These are phyloP conservation scores for Trichocladium antarcticum DNA, from an alignment of 495 filamentous ascomycete genomes.

Conservation along the genomic window DNA sequence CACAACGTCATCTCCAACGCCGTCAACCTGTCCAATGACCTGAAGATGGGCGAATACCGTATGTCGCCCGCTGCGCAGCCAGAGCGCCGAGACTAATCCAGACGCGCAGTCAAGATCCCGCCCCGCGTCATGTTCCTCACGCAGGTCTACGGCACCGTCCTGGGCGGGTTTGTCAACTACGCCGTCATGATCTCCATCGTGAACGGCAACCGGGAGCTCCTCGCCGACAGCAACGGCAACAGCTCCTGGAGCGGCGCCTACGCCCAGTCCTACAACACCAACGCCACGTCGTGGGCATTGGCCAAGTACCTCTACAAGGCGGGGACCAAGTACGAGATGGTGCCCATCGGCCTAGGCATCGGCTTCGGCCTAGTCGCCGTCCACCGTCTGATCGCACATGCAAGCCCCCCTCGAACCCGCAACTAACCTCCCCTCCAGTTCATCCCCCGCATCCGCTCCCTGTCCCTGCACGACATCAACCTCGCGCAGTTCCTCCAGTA, in stretches of 20 bases:
- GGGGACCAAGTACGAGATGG: constrained; percentile 29
- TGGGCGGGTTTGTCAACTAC: constrained; percentile 36
- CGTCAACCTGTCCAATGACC: constrained; percentile 22
- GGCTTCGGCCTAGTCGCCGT: constrained; percentile 31
- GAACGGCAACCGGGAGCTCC: constrained; percentile 20
- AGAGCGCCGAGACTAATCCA: constrained; percentile 3
- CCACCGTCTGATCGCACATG: constrained; percentile 33
- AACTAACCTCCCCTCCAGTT: constrained; percentile 17
- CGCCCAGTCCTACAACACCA: constrained; percentile 32
- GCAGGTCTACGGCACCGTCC: constrained; percentile 33
- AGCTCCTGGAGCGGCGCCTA: constrained; percentile 28
- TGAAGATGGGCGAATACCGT: constrained; percentile 29
- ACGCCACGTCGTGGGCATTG: constrained; percentile 33
- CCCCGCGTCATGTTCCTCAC: constrained; percentile 33
- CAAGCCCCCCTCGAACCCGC: constrained; percentile 21
- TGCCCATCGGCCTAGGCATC: constrained; percentile 38
- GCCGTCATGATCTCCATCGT: constrained; percentile 33
- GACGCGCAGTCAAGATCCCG: constrained; percentile 32
- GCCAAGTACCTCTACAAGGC: constrained; percentile 32
- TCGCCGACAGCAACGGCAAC: constrained; percentile 28
- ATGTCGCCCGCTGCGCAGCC: neutral
- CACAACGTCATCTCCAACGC: constrained; percentile 18
- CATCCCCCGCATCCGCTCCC: constrained; percentile 30
- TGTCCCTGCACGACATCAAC: constrained; percentile 31
- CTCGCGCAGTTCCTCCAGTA: constrained; percentile 36